Evolutionary conservation across 2,329 filamentous ascomycete species (phyloP), one percentile per base, ranked within the genome.

Genomic region (Scytalidium sp.): DNA sequence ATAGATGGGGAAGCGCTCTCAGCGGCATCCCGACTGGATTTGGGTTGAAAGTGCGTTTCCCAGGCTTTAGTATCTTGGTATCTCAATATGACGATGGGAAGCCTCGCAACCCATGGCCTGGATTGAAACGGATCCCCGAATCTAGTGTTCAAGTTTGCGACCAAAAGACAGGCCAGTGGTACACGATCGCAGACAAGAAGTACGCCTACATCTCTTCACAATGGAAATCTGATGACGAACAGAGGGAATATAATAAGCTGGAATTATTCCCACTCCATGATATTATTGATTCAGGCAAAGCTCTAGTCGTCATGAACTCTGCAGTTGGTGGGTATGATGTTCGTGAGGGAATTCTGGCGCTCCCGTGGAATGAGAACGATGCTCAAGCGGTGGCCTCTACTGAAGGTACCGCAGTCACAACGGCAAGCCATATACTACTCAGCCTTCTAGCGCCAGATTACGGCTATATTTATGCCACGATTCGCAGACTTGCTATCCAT

Each of bases 171-270:
- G 47, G 32, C 7, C 21, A 27, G 11, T 50, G 40, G 46, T 56
- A 41, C n/a, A 13, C 13, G 8, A 45, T 52, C 11, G 19, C 20
- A 2, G 46, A 55, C 41, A 47, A 45, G 29, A 40, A n/a, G 17
- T 41, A 47, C 41, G 45, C 22, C 2, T 17, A 22, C n/a, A 15
- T 42, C 5, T 13, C 13, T 5, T 20, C 20, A 11, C 29, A 22
- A 19, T 55, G 40, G 44, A 47, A 17, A 9, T 51, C 19, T 15
- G 44, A 53, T 19, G 50, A 54, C n/a, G 43, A 54, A 42, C 50
- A 50, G 20, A 19, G 4, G 6, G 32, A 43, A 13, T 41, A 53
- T 27, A 44, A 56, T n/a, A 29, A 25, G 19, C 32, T 29, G 17
- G 39, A 40, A 19, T 17, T 41, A 2, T 56, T 55, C 41, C 41